phyloP scores from a whole-genome alignment of 371 early-diverging fungal genomes.

The Apophysomyces elegans region DNA sequence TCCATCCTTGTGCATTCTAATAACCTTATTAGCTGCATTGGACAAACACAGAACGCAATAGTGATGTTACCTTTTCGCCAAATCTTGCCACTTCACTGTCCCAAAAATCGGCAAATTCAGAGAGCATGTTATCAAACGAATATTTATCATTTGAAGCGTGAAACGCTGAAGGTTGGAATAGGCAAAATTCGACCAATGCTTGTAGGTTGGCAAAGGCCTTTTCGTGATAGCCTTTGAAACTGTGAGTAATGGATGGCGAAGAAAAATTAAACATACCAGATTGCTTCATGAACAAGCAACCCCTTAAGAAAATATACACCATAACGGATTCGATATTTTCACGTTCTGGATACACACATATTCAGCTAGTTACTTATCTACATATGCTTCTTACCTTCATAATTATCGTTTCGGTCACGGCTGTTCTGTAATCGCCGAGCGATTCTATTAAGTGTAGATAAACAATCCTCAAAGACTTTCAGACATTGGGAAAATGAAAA shows the following conservation, averaged over 20 bases:
- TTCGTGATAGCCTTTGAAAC: constrained; percentile 67
- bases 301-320: constrained; percentile 66
- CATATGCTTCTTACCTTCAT: constrained; percentile 17
- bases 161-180: constrained; percentile 62
- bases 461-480: constrained; percentile 68
- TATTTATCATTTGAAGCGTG: constrained; percentile 9
- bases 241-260: too few species aligned
- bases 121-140: constrained; percentile 53
- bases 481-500: constrained; percentile 68
- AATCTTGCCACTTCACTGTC: constrained; percentile 76
- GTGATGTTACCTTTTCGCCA: constrained; percentile 65
- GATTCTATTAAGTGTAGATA: constrained; percentile 39
- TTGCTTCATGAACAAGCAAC: constrained; percentile 68
- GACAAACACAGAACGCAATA: too few species aligned
- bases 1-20: constrained; percentile 67
- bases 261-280: constrained; percentile 49
- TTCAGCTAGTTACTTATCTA: background rate
- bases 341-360: constrained; percentile 18
- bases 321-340: constrained; percentile 61
- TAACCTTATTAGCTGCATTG: too few species aligned
- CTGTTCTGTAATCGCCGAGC: constrained; percentile 16
- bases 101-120: constrained; percentile 76
- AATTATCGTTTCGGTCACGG: constrained; percentile 17
- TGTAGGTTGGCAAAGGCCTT: constrained; percentile 70
- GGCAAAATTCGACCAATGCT: constrained; percentile 73